Conservation (phyloP, 129 eudicot genomes). For the Heracleum sosnowskyi region DNA sequence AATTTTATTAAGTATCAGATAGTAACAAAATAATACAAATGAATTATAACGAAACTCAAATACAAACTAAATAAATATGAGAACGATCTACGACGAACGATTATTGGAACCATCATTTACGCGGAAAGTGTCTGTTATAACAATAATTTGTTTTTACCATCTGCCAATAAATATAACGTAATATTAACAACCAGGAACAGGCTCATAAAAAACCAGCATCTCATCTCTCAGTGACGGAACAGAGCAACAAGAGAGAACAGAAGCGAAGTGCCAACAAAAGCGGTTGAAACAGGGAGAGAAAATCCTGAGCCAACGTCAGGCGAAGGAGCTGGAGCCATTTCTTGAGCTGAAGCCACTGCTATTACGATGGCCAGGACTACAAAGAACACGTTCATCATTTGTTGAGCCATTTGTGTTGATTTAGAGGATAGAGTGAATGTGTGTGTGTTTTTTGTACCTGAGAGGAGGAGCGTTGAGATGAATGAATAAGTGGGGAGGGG, state of each 20-base stretch:
- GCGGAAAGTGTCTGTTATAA: no score
- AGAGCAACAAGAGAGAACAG: constrained; percentile 37
- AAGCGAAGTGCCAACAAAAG: constrained; percentile 39
- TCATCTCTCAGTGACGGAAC: constrained; percentile 27
- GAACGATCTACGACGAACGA: no score
- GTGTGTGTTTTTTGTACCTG: no score
- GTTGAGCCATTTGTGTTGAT: neutral
- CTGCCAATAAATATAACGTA: no score
- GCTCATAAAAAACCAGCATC: neutral
- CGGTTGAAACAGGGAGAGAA: constrained; percentile 33
- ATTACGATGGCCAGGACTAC: constrained; percentile 16
- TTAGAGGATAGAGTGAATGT: neutral
- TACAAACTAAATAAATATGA: no score
- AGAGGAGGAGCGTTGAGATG: neutral
- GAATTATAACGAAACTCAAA: no score
- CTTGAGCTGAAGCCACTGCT: constrained; percentile 28
- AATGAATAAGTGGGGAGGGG: neutral
- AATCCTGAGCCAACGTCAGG: constrained; percentile 49
- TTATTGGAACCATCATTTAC: no score
- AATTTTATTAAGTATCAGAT: no score
- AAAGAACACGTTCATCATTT: constrained; percentile 9
- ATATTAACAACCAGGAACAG: neutral
- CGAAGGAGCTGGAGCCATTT: constrained; percentile 51
- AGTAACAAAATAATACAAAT: no score
- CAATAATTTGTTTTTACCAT: no score